Evolutionary conservation across 768 basidiomycete genomes (phyloP).

Genomic region (Mycena sanguinolenta): DNA sequence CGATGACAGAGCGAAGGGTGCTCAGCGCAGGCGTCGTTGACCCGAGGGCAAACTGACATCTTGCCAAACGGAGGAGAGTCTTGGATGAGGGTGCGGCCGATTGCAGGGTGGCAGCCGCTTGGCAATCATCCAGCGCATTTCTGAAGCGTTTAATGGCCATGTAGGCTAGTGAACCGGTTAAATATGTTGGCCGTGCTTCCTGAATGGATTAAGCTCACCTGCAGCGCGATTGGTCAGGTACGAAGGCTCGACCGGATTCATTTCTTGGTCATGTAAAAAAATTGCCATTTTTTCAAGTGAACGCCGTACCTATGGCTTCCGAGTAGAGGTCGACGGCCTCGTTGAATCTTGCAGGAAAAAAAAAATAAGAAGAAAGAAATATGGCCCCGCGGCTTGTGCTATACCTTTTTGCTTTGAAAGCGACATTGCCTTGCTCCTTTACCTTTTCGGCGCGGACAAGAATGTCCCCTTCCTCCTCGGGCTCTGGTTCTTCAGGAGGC

Average conservation of each 20-base stretch:
- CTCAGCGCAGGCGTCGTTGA: slow-evolving; percentile 75
- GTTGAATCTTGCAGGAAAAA: slow-evolving; percentile 52
- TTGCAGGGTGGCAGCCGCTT: slow-evolving; percentile 78
- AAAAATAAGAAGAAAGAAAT: background rate
- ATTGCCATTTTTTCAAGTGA: background rate
- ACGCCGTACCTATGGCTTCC: slow-evolving; percentile 73
- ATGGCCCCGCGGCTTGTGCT: background rate
- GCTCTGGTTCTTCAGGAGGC: slow-evolving; percentile 29
- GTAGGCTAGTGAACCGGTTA: no score
- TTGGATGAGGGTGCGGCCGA: slow-evolving; percentile 73
- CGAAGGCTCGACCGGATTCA: slow-evolving; percentile 75
- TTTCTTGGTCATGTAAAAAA: slow-evolving; percentile 51
- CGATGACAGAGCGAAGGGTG: slow-evolving; percentile 71
- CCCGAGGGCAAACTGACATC: slow-evolving; percentile 88
- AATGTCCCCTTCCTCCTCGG: slow-evolving; percentile 52
- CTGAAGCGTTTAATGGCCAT: slow-evolving; percentile 87
- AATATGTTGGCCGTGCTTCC: no score
- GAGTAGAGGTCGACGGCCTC: slow-evolving; percentile 84
- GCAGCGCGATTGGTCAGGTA: slow-evolving; percentile 91
- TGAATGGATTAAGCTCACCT: no score
- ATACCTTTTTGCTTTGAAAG: slow-evolving; percentile 72
- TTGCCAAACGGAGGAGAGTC: slow-evolving; percentile 84
- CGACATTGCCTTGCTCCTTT: slow-evolving; percentile 82
- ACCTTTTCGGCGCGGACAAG: slow-evolving; percentile 67
- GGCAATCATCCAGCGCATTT: slow-evolving; percentile 83